Evolutionary conservation across 1,284 basidiomycete genomes (phyloP).

Genomic region (Ganoderma lucidum): DNA sequence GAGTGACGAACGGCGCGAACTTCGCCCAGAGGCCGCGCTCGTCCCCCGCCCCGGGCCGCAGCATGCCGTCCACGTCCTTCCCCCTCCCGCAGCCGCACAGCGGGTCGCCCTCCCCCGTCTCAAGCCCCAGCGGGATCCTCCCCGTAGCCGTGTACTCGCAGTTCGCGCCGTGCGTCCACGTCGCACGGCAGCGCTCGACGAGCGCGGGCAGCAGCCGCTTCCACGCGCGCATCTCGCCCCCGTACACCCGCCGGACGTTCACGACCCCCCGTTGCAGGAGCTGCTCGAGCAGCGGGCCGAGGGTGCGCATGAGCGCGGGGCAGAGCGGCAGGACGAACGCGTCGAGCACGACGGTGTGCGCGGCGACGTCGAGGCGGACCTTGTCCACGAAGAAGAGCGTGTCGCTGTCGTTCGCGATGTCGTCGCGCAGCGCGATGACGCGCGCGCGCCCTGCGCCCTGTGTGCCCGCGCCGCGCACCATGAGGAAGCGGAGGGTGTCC

Average conservation of each 20-base stretch:
- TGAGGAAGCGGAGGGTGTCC: conserved; percentile 41
- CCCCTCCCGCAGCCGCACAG: conserved; percentile 61
- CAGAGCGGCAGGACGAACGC: conserved; percentile 44
- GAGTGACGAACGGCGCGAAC: conserved; percentile 50
- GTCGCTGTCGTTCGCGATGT: conserved; percentile 36
- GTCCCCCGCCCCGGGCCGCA: conserved; percentile 29
- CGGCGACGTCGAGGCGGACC: conserved; percentile 53
- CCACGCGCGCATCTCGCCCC: conserved; percentile 50
- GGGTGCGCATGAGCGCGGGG: too few species aligned
- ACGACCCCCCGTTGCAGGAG: conserved; percentile 23
- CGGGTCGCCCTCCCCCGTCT: conserved; percentile 41
- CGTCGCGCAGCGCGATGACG: conserved; percentile 44
- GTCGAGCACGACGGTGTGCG: conserved; percentile 56
- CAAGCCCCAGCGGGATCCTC: conserved; percentile 39
- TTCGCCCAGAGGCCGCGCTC: conserved; percentile 37
- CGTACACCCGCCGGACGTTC: conserved; percentile 29
- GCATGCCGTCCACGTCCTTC: conserved; percentile 44
- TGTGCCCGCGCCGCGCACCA: conserved; percentile 39
- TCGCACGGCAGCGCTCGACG: conserved; percentile 57
- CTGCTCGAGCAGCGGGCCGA: not conserved
- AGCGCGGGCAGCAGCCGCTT: conserved; percentile 54
- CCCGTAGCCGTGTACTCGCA: conserved; percentile 52
- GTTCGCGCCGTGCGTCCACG: conserved; percentile 53
- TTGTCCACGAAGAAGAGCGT: conserved; percentile 50
- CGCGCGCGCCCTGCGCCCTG: conserved; percentile 18